Evolutionary conservation across 495 filamentous ascomycete genomes (phyloP), one percentile per base, ranked within the genome.

Genomic region (Apiosordaria backusii): DNA sequence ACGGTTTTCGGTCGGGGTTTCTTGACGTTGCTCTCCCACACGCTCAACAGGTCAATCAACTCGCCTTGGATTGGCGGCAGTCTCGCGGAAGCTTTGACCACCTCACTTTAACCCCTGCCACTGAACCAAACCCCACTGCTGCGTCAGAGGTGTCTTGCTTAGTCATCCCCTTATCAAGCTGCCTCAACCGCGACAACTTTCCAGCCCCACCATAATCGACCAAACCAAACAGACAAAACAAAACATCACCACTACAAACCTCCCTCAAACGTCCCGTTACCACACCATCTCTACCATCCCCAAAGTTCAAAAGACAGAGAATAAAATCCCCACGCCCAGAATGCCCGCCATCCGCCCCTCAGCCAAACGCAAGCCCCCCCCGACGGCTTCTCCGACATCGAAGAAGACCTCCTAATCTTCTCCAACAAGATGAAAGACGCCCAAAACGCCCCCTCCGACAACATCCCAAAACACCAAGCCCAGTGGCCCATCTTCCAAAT

Each of bases 351-450:
- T 97, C 64, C 88, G 95, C 71, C 81, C 85, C 60, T 82, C 87
- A 52, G 87, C 88, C 67, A 90, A 88, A 77, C 88, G 90, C 75
- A 98, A 97, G 82, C 86, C 95, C 65, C 95, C 95, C 95, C 95
- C 50, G 92, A 90, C 19, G 95, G 95, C 74, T 99, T 98, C 84
- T 89, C 90, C 68, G 95, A 98, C 75, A 90, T 99, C 74, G 93
- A 98, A 79, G 93, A 97, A 77, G 96, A 94, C 65, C 88, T 99
- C 26, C 86, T 98, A 23, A 90, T 97, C 69, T 99, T 98, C 79
- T 83, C 83, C 78, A 97, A 97, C 82, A 96, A 97, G 81, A 97
- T 98, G 95, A 97, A 97, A 77, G 95, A 99, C 79, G 95, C 94
- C 60, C 92, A 97, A 76, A 93, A 94, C 74, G 80, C 82, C 40